Percentiles rank a stretch among this genome's conserved stretches.
Conservation (phyloP, 441 rosid genomes). For the Viola pubescens region DNA sequence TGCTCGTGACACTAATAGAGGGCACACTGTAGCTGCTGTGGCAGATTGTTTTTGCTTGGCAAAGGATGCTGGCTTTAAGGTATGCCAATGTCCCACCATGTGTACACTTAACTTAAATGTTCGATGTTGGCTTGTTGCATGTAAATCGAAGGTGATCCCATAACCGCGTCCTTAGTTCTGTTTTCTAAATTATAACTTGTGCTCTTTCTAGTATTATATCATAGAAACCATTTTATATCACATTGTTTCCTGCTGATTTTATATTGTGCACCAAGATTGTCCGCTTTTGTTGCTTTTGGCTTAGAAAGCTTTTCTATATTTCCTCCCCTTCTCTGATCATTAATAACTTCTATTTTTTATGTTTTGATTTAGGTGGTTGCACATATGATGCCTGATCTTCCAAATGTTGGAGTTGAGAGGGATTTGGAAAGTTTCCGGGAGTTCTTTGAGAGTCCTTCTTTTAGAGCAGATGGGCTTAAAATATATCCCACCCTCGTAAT, state of each 20-base stretch:
- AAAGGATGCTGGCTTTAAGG: slow-evolving; percentile 99
- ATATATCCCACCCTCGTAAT: slow-evolving; percentile 98
- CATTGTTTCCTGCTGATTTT: not conserved
- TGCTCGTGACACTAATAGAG: slow-evolving; percentile 95
- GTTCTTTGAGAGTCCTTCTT: slow-evolving; percentile 91
- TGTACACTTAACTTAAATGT: not conserved
- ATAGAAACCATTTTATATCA: not conserved
- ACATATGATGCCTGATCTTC: slow-evolving; percentile 99
- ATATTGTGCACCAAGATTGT: not conserved
- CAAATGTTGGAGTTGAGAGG: slow-evolving; percentile 97
- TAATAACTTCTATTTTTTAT: slow-evolving; percentile 9
- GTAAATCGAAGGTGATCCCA: too few relatives aligned
- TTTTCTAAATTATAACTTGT: not conserved
- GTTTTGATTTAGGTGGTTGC: slow-evolving; percentile 76
- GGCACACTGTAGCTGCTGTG: slow-evolving; percentile 98
- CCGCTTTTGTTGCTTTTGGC: slow-evolving; percentile 7
- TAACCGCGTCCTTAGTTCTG: not conserved
- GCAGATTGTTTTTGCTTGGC: slow-evolving; percentile 98
- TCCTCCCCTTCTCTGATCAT: slow-evolving; percentile 10
- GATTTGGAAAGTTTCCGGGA: slow-evolving; percentile 94
- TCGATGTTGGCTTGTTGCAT: too few relatives aligned
- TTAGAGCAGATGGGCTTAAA: slow-evolving; percentile 97
- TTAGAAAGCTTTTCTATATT: slow-evolving; percentile 7
- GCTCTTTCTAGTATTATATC: not conserved
- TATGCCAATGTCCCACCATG: slow-evolving; percentile 17